Evolutionary conservation across 768 basidiomycete genomes (phyloP).

Genomic region (Hericium coralloides): DNA sequence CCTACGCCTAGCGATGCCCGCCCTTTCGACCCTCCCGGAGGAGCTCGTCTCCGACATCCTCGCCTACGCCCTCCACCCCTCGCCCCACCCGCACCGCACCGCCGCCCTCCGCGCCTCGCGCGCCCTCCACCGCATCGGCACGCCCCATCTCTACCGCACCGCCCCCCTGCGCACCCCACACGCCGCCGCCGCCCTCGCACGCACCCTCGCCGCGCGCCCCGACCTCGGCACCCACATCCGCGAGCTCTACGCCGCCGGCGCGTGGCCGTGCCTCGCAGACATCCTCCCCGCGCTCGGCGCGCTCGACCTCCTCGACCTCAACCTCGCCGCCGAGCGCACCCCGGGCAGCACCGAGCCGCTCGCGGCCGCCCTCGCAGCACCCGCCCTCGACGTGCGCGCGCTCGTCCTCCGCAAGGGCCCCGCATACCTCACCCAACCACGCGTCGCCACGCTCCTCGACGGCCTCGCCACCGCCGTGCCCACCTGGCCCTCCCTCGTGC

Average conservation of each 20-base stretch:
- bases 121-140: neutral
- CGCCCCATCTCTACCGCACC: neutral
- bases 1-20: neutral
- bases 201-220: neutral
- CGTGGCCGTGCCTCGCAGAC: neutral
- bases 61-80: neutral
- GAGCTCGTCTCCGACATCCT: neutral
- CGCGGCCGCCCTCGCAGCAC: neutral
- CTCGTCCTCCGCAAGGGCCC: neutral
- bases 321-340: neutral
- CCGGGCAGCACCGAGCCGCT: neutral
- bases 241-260: neutral
- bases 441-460: neutral
- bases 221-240: neutral
- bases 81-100: too few relatives aligned
- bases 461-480: neutral
- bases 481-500: neutral
- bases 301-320: neutral
- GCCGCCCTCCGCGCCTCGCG: neutral
- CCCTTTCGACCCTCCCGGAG: neutral
- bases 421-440: neutral
- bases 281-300: neutral
- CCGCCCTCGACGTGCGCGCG: neutral
- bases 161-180: neutral
- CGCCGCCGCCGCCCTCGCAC: neutral